Conservation (phyloP, 177 flowering plant genomes). For the Tripterygium wilfordii region DNA sequence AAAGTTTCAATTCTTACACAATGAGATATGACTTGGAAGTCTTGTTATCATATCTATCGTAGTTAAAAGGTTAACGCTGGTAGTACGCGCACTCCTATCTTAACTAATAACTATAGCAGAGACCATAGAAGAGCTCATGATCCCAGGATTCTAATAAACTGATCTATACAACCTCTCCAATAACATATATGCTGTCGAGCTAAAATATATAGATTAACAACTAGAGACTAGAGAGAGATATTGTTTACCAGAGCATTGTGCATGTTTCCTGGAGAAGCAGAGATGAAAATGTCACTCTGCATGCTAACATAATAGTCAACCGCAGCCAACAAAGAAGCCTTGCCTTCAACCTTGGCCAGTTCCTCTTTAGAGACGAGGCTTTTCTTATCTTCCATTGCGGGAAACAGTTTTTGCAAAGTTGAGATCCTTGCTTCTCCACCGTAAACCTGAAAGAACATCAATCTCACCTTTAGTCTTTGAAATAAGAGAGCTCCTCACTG, state of each 20-base stretch:
- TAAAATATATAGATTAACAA: neutral
- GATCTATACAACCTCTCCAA: too few species aligned
- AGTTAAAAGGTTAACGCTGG: too few species aligned
- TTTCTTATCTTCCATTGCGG: slow-evolving; percentile 90
- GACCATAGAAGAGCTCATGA: too few species aligned
- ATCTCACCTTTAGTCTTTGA: neutral
- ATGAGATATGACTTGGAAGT: too few species aligned
- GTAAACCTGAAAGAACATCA: slow-evolving; percentile 54
- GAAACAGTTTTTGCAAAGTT: slow-evolving; percentile 63
- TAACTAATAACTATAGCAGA: too few species aligned
- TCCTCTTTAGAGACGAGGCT: slow-evolving; percentile 75
- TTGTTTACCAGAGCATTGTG: slow-evolving; percentile 87
- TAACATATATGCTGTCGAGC: too few species aligned
- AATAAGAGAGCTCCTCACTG: neutral
- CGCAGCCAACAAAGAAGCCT: slow-evolving; percentile 90
- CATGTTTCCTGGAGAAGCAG: slow-evolving; percentile 99
- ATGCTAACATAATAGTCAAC: slow-evolving; percentile 92
- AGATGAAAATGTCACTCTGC: slow-evolving; percentile 94
- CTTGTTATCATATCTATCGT: too few species aligned
- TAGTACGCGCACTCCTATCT: too few species aligned
- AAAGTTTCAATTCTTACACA: too few species aligned
- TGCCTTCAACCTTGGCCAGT: slow-evolving; percentile 60
- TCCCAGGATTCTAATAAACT: neutral
- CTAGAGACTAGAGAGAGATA: neutral
- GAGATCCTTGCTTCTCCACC: slow-evolving; percentile 96